Evolutionary conservation across 805 yeast species (phyloP).

Genomic region (Candida patagonica): DNA sequence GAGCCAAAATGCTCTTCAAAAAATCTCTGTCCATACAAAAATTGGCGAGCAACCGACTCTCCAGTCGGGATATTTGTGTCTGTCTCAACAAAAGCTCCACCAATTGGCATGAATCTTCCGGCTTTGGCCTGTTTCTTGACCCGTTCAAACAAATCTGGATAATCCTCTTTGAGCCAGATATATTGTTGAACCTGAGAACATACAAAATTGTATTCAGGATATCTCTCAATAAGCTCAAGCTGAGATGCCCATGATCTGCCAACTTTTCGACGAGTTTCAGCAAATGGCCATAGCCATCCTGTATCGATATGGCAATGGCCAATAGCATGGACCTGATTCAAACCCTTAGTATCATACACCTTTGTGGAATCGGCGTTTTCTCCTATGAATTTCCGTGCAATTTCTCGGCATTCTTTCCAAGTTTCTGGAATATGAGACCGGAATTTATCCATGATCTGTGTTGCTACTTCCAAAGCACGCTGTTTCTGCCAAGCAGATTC

Average conservation of each 20-base stretch:
- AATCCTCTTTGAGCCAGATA: constrained; percentile 78
- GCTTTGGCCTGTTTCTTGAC: constrained; percentile 49
- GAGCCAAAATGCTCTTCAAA: constrained; percentile 69
- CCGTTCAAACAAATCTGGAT: constrained; percentile 63
- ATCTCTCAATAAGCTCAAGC: constrained; percentile 66
- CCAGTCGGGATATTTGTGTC: constrained; percentile 92
- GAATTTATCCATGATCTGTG: constrained; percentile 71
- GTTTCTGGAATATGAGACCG: constrained; percentile 52
- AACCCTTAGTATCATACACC: constrained; percentile 39
- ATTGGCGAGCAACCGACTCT: constrained; percentile 80
- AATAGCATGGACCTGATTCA: constrained; percentile 63
- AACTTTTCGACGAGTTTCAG: constrained; percentile 83
- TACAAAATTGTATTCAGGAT: constrained; percentile 86
- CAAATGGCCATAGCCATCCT: constrained; percentile 99
- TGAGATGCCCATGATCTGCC: constrained; percentile 94
- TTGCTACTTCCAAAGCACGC: constrained; percentile 68
- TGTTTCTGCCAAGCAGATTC: constrained; percentile 69
- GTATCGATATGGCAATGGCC: constrained; percentile 96
- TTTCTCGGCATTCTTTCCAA: constrained; percentile 50
- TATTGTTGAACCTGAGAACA: constrained; percentile 95
- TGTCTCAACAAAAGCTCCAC: constrained; percentile 96
- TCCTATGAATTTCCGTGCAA: constrained; percentile 59
- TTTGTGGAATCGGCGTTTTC: constrained; percentile 47
- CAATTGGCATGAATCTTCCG: constrained; percentile 77
- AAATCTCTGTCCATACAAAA: constrained; percentile 79